Evolutionary conservation across 2,329 filamentous ascomycete species (phyloP), one percentile per base, ranked within the genome.

Genomic region (Sporothrix curviconia): DNA sequence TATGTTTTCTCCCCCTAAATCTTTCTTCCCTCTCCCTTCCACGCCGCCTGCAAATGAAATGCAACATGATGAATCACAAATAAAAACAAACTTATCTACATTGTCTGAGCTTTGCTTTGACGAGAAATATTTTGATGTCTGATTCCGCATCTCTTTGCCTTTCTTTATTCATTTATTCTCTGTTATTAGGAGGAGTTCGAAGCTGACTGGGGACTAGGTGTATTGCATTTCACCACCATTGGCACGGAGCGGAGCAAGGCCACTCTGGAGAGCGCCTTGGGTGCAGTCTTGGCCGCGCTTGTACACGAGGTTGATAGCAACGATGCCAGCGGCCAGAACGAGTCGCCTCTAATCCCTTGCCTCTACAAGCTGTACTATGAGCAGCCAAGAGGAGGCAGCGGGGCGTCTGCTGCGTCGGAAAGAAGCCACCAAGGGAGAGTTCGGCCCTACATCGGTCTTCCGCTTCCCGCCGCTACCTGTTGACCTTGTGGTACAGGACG

Each of bases 1-100:
- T 99, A 82, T 90, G 92, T 89, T 24, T 40, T 9, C 40, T 62
- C 25, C 39, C 12, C 55, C 61, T 58, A 52, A 60, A 60, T 40
- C 39, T 28, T 25, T 43, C 25, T 36, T 32, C 24, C 28, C 42
- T 30, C 59, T 52, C 47, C n/a, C 19, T 28, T 11, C 7, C 30
- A 12, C 30, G 7, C 19, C 30, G 24, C 34, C 17, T 30, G 19
- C n/a, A 6, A 12, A 6, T n/a, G 14, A 5, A 15, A 43, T 37
- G 47, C 51, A 52, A 15, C 78, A 87, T 91, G 92, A 96, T 97
- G 92, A 96, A 79, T 73, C 74, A 74, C 81, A 75, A 72, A 51
- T 74, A 78, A 79, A 74, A 81, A 95, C n/a, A 94, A 90, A 92
- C 92, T 97, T 97, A 97, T 96, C 92, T 96, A 97, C 92, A 96